Evolutionary conservation across 2,329 filamentous ascomycete genomes (phyloP), one percentile per base, ranked within the genome.

Genomic region (Fonsecaea pedrosoi): DNA sequence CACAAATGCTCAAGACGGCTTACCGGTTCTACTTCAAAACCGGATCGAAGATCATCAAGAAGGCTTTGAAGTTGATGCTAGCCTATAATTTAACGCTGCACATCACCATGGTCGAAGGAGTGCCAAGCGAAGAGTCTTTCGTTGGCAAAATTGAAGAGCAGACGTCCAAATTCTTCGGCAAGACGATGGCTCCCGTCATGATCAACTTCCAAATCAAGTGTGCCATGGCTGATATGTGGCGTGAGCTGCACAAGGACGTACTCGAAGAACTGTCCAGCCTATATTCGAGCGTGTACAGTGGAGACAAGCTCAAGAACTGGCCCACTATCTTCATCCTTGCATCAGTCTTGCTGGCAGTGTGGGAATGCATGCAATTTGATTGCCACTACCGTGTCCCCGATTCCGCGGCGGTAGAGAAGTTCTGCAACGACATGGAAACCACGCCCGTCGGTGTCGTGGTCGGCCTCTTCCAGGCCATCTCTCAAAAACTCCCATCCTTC

Each of bases 131-230:
- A 75, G 88, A 92, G 70, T 82, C 84, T 30, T 84, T 94, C 76
- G 85, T 91, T 62, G 94, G 94, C 71, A 90, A 92, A 82, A 94
- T 98, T 71, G 89, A 94, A 60, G 91, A 95, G 75, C 88, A 92
- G 74, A 87, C 90, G 62, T 96, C 92, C 72, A 95, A 92, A 78
- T 97, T 90, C 84, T 90, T 87, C 74, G 94, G 94, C 75, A 94
- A 94, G 83, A 94, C 90, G 40, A 89, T 97, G 70, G 94, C 94
- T 15, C 94, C 94, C 12, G 94, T 97, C 77, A 96, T 98, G 94
- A 96, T 98, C 87, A 98, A 97, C 84, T 97, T 97, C 87, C 92
- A 97, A 83, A 93, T 98, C 84, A 98, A 98, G 86, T 95, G 92
- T 75, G 94, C 94, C 62, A 89, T 98, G 82, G 94, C 94, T 72